Percentiles rank a stretch among this genome's conserved stretches.
Conservation (phyloP, 2,329 filamentous ascomycete genomes). For the Tolypocladium ophioglossoides region DNA sequence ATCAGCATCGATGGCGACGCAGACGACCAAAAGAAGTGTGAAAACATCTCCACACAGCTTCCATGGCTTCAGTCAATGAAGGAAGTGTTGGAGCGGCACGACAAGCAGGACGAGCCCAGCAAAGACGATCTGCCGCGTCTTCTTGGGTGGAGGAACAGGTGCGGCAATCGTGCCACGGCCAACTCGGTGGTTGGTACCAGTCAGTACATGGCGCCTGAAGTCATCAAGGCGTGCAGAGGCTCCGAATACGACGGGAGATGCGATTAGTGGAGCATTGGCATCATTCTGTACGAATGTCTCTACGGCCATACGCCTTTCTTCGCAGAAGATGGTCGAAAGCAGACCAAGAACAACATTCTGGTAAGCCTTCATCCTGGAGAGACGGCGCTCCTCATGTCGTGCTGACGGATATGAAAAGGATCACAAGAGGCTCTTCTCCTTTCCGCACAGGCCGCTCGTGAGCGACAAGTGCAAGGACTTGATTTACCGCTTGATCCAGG, state of each 20-base stretch:
- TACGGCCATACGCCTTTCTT: constrained; percentile 89
- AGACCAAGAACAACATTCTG: constrained; percentile 79
- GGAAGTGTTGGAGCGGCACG: constrained; percentile 20
- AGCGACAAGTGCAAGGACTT: constrained; percentile 67
- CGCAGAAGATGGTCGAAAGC: constrained; percentile 62
- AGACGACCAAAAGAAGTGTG: constrained; percentile 49
- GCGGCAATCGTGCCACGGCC: constrained; percentile 61
- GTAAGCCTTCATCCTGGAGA: constrained; percentile 31
- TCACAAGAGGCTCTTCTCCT: constrained; percentile 58
- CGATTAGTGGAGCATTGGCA: constrained; percentile 93
- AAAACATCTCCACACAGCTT: constrained; percentile 23
- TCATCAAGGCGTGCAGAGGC: constrained; percentile 46
- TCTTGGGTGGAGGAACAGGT: constrained; percentile 59
- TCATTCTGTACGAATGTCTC: constrained; percentile 90
- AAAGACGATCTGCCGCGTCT: constrained; percentile 29
- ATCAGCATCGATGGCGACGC: constrained; percentile 65
- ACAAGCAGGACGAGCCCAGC: constrained; percentile 15
- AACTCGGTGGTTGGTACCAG: constrained; percentile 88
- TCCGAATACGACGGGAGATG: constrained; percentile 75
- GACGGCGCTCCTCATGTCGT: neutral
- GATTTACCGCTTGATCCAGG: constrained; percentile 59
- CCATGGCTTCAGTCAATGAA: constrained; percentile 20
- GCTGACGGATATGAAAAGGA: constrained; percentile 33
- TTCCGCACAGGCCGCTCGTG: constrained; percentile 56
- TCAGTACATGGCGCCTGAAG: constrained; percentile 97